phyloP scores from a whole-genome alignment of 257 asterid species.

The Cinchona pubescens region DNA sequence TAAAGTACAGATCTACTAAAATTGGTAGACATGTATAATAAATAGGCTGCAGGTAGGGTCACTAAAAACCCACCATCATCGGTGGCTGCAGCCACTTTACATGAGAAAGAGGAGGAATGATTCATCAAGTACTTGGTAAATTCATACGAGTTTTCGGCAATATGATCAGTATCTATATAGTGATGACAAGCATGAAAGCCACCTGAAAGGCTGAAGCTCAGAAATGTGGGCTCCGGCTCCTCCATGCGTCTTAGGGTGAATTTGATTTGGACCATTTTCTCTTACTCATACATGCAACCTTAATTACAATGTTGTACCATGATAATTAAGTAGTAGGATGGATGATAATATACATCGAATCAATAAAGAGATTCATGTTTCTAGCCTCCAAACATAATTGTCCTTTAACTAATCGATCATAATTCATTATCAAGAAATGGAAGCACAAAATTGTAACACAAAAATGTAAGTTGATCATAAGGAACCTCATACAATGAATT shows the following conservation, averaged over 20 bases:
- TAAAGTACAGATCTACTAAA: conserved; percentile 3
- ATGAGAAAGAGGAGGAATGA: conserved; percentile 17
- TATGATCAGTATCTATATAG: conserved; percentile 10
- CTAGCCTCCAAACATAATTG: conserved; percentile 3
- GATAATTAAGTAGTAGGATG: background rate
- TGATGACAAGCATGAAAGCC: conserved; percentile 15
- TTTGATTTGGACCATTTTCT: conserved; percentile 1
- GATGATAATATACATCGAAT: conserved; percentile 2
- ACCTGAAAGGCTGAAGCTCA: conserved; percentile 19
- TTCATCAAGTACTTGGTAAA: conserved; percentile 15
- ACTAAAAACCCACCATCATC: conserved; percentile 7
- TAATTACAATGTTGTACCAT: background rate
- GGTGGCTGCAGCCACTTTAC: conserved; percentile 20
- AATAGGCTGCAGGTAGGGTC: no score
- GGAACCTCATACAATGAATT: background rate
- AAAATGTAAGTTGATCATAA: background rate
- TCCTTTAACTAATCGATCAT: background rate
- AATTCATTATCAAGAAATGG: background rate
- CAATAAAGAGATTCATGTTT: conserved; percentile 7
- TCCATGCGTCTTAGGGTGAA: background rate
- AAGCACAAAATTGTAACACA: background rate
- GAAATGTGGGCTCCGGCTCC: conserved; percentile 12
- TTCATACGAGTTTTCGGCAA: conserved; percentile 10
- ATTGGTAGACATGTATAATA: conserved; percentile 16
- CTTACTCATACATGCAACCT: conserved; percentile 12